Base-by-base conservation (phyloP, 1,284 basidiomycete genomes). In the Grifola frondosa region DNA sequence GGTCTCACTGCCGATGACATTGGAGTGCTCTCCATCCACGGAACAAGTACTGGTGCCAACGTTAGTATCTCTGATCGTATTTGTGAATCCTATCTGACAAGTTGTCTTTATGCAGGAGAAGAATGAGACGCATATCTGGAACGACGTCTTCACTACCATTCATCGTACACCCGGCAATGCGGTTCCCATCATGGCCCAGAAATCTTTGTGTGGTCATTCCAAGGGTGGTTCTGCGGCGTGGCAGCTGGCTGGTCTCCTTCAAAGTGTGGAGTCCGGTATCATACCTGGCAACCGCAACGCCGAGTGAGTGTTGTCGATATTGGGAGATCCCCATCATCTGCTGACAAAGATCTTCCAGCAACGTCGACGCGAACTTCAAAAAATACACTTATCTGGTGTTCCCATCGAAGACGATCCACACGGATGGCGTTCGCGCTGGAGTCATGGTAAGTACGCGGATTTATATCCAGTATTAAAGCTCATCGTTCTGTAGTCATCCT, bases 161-260 rank as follows among this genome's bases (percentile, higher is more conserved):
- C 84, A 84, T 40, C 89, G 97, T 50, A 91, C 92, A 12, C 80
- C 84, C 36, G 94, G 94, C 44, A 98, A 98, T 64, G 95, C 95
- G 16, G 88, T 97, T 40, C 96, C 97, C 4, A 86, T 97, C 60
- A 90, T 98, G 68, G 92, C 97, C 2, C 96, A 99, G 69, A 99
- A 99, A 80, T 92, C 88, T 67, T 77, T 97, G 37, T 88, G 95
- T 37, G 94, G 94, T 54, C 94, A 97, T 67, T 86, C 94, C 9
- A 98, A 98, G 75, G 94, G 94, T 70, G 95, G 93, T 54, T 91
- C 96, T 21, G 96, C 96, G 45, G 91, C 95, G 5, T 99, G 96
- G 97, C 94, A 97, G 70, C 82, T 97, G 74, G 87, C 88, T 61
- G 97, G 97, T 57, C 77, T 98, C 47, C 71, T 96, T 46, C 95